A percentile compares a stretch with the other conserved stretches of the same genome.
Conservation (phyloP, 1,139 yeast genomes). For the Eremothecium cymbalariae region DNA sequence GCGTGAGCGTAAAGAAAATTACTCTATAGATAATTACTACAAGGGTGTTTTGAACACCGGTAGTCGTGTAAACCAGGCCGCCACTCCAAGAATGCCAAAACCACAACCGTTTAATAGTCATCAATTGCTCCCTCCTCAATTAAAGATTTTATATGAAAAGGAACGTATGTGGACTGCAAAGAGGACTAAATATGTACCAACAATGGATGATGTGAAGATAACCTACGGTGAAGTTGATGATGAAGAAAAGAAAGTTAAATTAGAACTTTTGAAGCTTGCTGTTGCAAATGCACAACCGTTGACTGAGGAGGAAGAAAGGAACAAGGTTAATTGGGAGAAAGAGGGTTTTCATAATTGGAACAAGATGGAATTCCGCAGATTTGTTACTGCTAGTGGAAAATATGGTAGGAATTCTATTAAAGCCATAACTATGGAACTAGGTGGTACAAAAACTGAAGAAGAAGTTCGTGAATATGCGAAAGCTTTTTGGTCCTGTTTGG, state of each 20-base stretch:
- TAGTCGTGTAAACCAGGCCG: constrained; percentile 47
- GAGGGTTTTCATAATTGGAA: constrained; percentile 65
- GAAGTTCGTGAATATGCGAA: constrained; percentile 60
- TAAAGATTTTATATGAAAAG: constrained; percentile 55
- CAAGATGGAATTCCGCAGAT: constrained; percentile 62
- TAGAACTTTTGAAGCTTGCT: constrained; percentile 51
- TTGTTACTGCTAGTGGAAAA: constrained; percentile 51
- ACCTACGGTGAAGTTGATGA: constrained; percentile 33
- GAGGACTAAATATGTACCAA: constrained; percentile 29
- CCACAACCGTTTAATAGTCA: constrained; percentile 62
- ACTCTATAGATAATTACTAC: constrained; percentile 70
- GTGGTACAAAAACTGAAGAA: constrained; percentile 49
- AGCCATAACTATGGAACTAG: constrained; percentile 56
- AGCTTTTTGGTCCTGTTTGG: constrained; percentile 58
- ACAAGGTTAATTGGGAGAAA: constrained; percentile 45
- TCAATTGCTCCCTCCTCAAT: constrained; percentile 58
- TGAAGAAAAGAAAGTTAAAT: constrained; percentile 41
- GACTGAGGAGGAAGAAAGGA: constrained; percentile 56
- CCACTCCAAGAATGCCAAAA: constrained; percentile 49
- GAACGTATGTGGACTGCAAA: constrained; percentile 44
- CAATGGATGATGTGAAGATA: constrained; percentile 33
- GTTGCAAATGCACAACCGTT: constrained; percentile 57
- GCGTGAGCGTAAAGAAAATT: constrained; percentile 71
- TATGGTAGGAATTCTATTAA: constrained; percentile 60
- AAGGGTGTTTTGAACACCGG: constrained; percentile 63